phyloP scores from a whole-genome alignment of 495 filamentous ascomycete genomes.

The Podospora tetraspora region DNA sequence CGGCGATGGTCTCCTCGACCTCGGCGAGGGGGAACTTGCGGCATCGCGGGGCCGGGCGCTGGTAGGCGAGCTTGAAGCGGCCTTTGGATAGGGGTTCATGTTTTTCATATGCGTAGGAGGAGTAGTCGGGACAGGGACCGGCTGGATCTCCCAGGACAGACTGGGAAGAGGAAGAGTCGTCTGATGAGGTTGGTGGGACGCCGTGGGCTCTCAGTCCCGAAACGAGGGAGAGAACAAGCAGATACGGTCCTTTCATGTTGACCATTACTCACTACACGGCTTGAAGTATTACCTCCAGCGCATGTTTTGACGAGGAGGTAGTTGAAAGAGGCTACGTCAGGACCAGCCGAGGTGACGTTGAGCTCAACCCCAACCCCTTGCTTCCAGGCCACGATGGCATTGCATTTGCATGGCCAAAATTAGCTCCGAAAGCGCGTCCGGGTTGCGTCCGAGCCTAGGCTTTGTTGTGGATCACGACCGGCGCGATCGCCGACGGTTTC shows the following conservation, averaged over 20 bases:
- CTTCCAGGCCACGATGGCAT: not conserved
- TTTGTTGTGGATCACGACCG: not conserved
- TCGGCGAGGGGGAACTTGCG: conserved; percentile 54
- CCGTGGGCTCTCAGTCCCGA: not conserved
- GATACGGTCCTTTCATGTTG: not conserved
- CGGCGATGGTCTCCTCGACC: conserved; percentile 50
- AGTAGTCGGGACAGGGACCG: conserved; percentile 49
- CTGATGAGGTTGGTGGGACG: not conserved
- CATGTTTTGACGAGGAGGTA: not conserved
- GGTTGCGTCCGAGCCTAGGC: not conserved
- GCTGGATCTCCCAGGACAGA: not conserved
- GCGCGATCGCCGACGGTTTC: not conserved
- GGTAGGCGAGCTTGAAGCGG: conserved; percentile 48
- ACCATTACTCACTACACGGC: not conserved
- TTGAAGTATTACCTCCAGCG: no score
- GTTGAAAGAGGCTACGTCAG: not conserved
- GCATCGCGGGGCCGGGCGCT: conserved; percentile 52
- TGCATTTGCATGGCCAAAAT: not conserved
- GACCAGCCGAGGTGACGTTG: not conserved
- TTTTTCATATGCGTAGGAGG: conserved; percentile 37
- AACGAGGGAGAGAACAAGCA: not conserved
- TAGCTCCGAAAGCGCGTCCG: not conserved
- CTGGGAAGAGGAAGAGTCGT: not conserved
- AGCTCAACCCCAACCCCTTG: not conserved
- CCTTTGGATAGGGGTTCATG: conserved; percentile 46